phyloP scores from a whole-genome alignment of 345 rosid genomes.

The Psidium friedrichsthalianum region DNA sequence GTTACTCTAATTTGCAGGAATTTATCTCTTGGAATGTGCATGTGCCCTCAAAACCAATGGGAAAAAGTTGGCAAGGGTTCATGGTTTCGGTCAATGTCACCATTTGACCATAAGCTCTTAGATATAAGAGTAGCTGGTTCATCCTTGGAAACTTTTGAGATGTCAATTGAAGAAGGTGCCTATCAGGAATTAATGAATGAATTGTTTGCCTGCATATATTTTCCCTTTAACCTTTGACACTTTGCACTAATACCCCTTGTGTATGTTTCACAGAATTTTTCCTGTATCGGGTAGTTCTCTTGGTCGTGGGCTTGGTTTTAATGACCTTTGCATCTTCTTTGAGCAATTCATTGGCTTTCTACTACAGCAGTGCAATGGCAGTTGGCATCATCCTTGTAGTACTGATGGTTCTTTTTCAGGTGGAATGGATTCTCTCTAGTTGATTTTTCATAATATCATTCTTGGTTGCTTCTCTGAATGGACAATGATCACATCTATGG shows the following conservation, averaged over 20 bases:
- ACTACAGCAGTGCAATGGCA: constrained; percentile 90
- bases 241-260: background rate
- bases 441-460: background rate
- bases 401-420: constrained; percentile 86
- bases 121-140: constrained; percentile 48
- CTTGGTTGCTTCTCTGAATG: background rate
- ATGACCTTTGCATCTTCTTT: constrained; percentile 49
- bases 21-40: constrained; percentile 57
- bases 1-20: constrained; percentile 37
- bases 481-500: background rate
- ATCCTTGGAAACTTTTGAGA: constrained; percentile 26
- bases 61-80: constrained; percentile 61
- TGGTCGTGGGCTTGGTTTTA: constrained; percentile 46
- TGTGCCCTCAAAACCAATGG: constrained; percentile 77
- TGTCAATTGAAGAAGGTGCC: constrained; percentile 63
- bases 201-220: background rate
- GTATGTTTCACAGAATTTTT: constrained; percentile 45
- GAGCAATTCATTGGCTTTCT: constrained; percentile 75
- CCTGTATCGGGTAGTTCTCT: constrained; percentile 52
- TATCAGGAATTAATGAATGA: background rate
- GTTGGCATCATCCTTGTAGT: constrained; percentile 81
- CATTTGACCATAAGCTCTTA: constrained; percentile 71
- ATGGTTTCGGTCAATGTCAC: constrained; percentile 79
- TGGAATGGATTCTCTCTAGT: constrained; percentile 1
- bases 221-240: background rate